Evolutionary conservation across 2,329 filamentous ascomycete species (phyloP).

Genomic region (Rugonectria rugulosa): DNA sequence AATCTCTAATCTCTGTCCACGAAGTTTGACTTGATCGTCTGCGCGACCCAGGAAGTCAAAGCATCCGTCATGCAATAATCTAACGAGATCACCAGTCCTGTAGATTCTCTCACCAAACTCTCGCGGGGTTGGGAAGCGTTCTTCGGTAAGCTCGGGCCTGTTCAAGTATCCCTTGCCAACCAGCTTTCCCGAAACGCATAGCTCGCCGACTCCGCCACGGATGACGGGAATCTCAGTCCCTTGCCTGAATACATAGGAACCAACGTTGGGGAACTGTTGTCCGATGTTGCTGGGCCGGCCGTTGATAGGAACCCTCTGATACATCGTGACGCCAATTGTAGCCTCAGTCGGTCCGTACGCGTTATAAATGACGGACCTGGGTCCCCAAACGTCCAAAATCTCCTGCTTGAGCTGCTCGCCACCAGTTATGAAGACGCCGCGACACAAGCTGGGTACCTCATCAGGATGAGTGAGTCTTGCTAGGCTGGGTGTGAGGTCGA

Average conservation of each 20-base stretch:
- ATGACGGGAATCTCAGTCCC: constrained; percentile 76
- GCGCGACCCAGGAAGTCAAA: constrained; percentile 89
- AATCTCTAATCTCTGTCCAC: constrained; percentile 88
- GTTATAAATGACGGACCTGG: constrained; percentile 84
- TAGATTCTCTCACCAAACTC: constrained; percentile 72
- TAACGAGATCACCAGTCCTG: constrained; percentile 87
- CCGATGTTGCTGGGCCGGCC: constrained; percentile 91
- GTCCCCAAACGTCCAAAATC: constrained; percentile 86
- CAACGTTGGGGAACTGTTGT: constrained; percentile 85
- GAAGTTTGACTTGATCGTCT: constrained; percentile 91
- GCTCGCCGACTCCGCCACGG: constrained; percentile 81
- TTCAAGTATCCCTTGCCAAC: constrained; percentile 92
- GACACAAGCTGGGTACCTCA: constrained; percentile 80
- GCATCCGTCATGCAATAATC: constrained; percentile 79
- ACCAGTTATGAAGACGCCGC: constrained; percentile 91
- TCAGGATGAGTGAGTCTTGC: constrained; percentile 80
- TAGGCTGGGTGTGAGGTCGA: constrained; percentile 89
- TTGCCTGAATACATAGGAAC: constrained; percentile 78
- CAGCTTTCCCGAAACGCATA: constrained; percentile 86
- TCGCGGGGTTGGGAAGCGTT: constrained; percentile 75
- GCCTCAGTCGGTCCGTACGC: constrained; percentile 92
- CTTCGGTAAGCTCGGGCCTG: constrained; percentile 75
- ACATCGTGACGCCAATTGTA: constrained; percentile 93
- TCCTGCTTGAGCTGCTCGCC: constrained; percentile 90
- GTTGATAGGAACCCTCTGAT: constrained; percentile 77